Conservation (phyloP, 805 yeast genomes). For the Tetrapisispora phaffii region DNA sequence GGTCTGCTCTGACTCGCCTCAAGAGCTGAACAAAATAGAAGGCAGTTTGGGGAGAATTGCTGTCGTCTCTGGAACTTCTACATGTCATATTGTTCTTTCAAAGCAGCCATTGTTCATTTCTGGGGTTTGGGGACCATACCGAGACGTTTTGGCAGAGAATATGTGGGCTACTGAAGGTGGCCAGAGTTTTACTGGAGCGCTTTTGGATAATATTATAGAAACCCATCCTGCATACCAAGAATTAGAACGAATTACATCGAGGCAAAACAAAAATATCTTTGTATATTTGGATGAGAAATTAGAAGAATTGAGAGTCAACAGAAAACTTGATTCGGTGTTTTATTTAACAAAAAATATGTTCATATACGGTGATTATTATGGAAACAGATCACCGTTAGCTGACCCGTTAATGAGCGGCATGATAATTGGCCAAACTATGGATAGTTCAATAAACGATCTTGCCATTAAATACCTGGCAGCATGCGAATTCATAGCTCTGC, state of each 20-base stretch:
- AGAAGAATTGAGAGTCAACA: conserved; percentile 51
- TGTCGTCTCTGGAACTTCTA: conserved; percentile 97
- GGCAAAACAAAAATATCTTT: conserved; percentile 62
- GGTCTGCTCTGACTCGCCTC: conserved; percentile 11
- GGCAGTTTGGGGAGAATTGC: conserved; percentile 79
- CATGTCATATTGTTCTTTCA: conserved; percentile 88
- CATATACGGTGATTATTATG: conserved; percentile 93
- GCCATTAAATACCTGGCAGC: conserved; percentile 86
- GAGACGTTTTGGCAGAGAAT: conserved; percentile 82
- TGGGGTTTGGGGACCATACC: conserved; percentile 98
- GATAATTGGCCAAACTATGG: conserved; percentile 89
- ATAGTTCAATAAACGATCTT: conserved; percentile 69
- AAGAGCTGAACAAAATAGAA: conserved; percentile 35
- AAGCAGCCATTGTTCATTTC: conserved; percentile 78
- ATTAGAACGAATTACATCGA: conserved; percentile 55
- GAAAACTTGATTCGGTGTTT: conserved; percentile 60
- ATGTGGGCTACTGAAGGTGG: conserved; percentile 98
- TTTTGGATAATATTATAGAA: conserved; percentile 75
- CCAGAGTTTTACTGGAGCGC: conserved; percentile 95
- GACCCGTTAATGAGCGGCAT: conserved; percentile 90
- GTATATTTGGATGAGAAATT: conserved; percentile 72
- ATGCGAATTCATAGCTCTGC: conserved; percentile 95
- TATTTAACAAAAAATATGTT: conserved; percentile 75
- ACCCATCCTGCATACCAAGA: conserved; percentile 84
- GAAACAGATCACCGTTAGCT: conserved; percentile 96